These are phyloP conservation scores for Rhododendron henanense DNA, from an alignment of 148 eudicot species.

Conservation along the genomic window DNA sequence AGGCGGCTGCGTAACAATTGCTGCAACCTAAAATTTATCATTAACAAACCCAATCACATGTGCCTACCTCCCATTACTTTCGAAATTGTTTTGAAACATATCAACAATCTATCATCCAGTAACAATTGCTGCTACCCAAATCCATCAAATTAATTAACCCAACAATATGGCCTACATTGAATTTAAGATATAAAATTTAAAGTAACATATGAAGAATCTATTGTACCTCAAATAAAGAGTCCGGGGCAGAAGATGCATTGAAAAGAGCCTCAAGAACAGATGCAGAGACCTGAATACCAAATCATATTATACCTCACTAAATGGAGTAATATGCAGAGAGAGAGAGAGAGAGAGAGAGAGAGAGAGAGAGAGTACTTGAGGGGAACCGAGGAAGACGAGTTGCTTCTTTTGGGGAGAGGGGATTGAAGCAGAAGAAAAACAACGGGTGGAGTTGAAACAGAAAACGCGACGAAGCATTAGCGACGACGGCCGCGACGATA, in stretches of 20 bases:
- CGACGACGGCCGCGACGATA: conserved; percentile 14
- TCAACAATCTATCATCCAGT: not conserved
- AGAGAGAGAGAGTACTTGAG: conserved; percentile 42
- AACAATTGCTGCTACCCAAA: not conserved
- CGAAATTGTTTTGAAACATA: not conserved
- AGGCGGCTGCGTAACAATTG: conserved; percentile 91
- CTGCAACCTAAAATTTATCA: conserved; percentile 58
- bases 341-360: not conserved
- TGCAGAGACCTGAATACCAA: conserved; percentile 52
- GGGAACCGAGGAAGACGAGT: conserved; percentile 85
- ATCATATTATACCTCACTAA: not conserved
- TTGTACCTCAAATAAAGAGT: conserved; percentile 65
- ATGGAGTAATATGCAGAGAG: not conserved
- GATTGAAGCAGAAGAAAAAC: conserved; percentile 23
- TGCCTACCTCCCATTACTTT: not conserved
- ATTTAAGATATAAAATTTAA: not conserved
- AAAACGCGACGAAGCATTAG: conserved; percentile 59
- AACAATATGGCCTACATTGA: not conserved
- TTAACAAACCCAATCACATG: not conserved
- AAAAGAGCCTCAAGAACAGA: conserved; percentile 80
- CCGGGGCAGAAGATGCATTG: conserved; percentile 61
- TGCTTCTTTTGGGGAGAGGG: conserved; percentile 47
- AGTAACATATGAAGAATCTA: not conserved
- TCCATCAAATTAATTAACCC: not conserved
- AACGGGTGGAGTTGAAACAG: conserved; percentile 28